Evolutionary conservation across 305 asterid genomes (phyloP).

Genomic region (Plantago lanceolata): DNA sequence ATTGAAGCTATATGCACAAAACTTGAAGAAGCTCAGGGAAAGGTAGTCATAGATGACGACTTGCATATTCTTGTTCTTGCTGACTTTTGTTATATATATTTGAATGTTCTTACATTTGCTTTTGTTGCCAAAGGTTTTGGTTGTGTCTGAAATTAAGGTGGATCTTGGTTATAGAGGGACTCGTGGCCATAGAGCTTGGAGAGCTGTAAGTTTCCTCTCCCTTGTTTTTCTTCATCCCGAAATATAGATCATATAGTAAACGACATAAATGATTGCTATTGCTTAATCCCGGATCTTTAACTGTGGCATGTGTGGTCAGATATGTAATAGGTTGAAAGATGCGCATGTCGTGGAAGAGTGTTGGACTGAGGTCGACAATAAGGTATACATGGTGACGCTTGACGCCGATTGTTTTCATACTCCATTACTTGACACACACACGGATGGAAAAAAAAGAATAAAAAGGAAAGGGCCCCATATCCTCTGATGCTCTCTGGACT

Average conservation of each 20-base stretch:
- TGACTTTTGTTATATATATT: no score
- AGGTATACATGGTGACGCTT: slow-evolving; percentile 45
- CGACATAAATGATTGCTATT: slow-evolving; percentile 16
- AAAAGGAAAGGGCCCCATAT: no score
- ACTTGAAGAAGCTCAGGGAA: slow-evolving; percentile 80
- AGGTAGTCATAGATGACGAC: slow-evolving; percentile 40
- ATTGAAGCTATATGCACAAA: slow-evolving; percentile 72
- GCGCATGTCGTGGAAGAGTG: slow-evolving; percentile 73
- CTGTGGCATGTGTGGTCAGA: slow-evolving; percentile 40
- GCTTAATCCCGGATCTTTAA: slow-evolving; percentile 22
- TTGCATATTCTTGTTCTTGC: no score
- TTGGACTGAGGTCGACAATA: slow-evolving; percentile 52
- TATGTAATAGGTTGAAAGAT: slow-evolving; percentile 75
- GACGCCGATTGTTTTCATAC: slow-evolving; percentile 18
- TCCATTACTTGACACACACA: no score
- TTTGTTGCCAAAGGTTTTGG: slow-evolving; percentile 61
- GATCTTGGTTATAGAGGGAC: slow-evolving; percentile 75
- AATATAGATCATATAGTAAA: slow-evolving; percentile 16
- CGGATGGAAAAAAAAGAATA: no score
- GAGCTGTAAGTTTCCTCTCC: slow-evolving; percentile 47
- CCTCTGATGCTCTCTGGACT: slow-evolving; percentile 9
- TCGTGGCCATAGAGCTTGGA: slow-evolving; percentile 78
- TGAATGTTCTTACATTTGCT: slow-evolving; percentile 18
- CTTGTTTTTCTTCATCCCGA: slow-evolving; percentile 3
- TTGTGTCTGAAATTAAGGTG: slow-evolving; percentile 71